Percentiles rank a stretch among this genome's conserved stretches.
These are phyloP conservation scores for Acer saccharum DNA, from an alignment of 345 rosid genomes.

Conservation along the genomic window DNA sequence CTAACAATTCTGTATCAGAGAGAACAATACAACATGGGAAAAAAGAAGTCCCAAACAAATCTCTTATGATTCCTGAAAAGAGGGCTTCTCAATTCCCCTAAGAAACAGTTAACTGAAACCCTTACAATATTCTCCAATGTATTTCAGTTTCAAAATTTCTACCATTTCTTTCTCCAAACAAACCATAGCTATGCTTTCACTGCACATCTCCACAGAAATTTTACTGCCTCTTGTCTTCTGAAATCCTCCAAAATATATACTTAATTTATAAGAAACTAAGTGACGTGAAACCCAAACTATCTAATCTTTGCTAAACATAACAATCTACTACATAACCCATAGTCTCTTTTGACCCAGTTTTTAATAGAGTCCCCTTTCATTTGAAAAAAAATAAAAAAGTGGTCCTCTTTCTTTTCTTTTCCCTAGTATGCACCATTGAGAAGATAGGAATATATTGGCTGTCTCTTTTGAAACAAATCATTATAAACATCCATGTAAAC, in stretches of 20 bases:
- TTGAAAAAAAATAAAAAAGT: not conserved
- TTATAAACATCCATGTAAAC: not conserved
- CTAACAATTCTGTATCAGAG: not conserved
- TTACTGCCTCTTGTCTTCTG: not conserved
- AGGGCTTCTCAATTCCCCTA: not conserved
- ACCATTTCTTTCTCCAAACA: not conserved
- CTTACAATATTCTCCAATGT: no score
- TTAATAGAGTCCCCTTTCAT: not conserved
- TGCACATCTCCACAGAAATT: no score
- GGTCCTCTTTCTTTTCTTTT: not conserved
- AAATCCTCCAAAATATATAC: not conserved
- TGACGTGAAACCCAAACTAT: not conserved
- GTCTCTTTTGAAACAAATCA: not conserved
- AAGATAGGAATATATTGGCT: not conserved
- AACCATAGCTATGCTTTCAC: not conserved
- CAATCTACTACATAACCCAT: not conserved
- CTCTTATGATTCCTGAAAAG: not conserved
- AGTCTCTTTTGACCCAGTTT: not conserved
- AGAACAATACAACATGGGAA: not conserved
- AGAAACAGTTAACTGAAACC: not conserved
- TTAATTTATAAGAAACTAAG: not conserved
- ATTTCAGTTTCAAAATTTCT: not conserved
- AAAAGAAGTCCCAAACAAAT: not conserved
- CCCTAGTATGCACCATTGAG: not conserved
- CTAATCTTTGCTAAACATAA: not conserved